A percentile compares a stretch with the other conserved stretches of the same genome.
Evolutionary conservation across 129 eudicot genomes (phyloP).

Genomic region (Heracleum sosnowskyi): DNA sequence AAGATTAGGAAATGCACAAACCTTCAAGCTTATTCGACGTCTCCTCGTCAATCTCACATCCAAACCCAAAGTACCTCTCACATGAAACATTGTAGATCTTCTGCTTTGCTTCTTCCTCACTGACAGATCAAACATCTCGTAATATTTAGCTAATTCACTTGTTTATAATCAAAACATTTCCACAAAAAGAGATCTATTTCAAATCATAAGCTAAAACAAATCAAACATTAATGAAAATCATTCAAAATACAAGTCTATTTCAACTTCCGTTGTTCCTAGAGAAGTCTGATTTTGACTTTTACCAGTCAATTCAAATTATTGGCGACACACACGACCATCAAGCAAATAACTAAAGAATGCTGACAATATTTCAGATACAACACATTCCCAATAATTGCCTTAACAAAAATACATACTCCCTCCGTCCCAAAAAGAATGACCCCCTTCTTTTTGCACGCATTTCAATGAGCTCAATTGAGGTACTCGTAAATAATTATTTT

Average conservation of each 20-base stretch:
- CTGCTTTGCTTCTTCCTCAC: slow-evolving; percentile 91
- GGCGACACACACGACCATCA: background rate
- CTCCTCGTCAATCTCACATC: slow-evolving; percentile 95
- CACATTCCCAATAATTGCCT: background rate
- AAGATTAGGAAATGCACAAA: slow-evolving; percentile 4
- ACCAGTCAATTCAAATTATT: background rate
- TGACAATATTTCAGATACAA: no score
- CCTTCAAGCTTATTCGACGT: slow-evolving; percentile 94
- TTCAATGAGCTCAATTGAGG: no score
- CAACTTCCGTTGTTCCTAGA: background rate
- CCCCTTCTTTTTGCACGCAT: no score
- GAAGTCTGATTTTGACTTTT: background rate
- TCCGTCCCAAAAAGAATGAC: no score
- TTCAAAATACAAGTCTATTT: no score
- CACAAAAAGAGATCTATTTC: background rate
- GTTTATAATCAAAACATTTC: background rate
- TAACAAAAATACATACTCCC: no score
- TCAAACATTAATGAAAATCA: no score
- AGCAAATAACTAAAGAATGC: background rate
- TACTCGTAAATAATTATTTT: no score
- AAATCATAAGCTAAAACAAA: no score
- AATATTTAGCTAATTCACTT: background rate
- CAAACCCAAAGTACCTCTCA: slow-evolving; percentile 95
- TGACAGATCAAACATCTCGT: slow-evolving; percentile 11
- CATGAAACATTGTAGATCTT: slow-evolving; percentile 97